phyloP scores from a whole-genome alignment of 306 rosid species.

The barrel medic (Medicago truncatula) region DNA sequence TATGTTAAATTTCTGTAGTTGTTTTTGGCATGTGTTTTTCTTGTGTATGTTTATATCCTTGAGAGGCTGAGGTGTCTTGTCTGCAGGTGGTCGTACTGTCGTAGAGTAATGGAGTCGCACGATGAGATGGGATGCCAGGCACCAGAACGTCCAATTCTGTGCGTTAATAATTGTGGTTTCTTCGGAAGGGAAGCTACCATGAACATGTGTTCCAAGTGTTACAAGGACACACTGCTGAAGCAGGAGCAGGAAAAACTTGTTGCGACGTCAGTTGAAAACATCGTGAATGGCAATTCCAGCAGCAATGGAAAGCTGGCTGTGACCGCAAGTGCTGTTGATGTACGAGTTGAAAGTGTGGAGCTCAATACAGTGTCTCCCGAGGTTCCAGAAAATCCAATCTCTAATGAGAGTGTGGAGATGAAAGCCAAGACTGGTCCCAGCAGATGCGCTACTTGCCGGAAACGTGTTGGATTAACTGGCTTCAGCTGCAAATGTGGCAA shows the following conservation, averaged over 20 bases:
- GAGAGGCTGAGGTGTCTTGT: slow-evolving; percentile 25
- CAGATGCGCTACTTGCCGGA: slow-evolving; percentile 67
- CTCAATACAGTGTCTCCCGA: slow-evolving; percentile 39
- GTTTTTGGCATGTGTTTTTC: not conserved
- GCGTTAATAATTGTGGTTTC: slow-evolving; percentile 79
- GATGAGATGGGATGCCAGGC: slow-evolving; percentile 85
- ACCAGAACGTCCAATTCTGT: slow-evolving; percentile 70
- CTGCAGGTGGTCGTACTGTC: slow-evolving; percentile 46
- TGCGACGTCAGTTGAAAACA: slow-evolving; percentile 68
- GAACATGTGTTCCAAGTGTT: slow-evolving; percentile 91
- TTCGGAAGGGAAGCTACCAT: slow-evolving; percentile 80
- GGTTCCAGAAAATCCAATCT: slow-evolving; percentile 48
- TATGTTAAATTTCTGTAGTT: not conserved
- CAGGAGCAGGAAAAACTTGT: slow-evolving; percentile 74
- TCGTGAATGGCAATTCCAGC: slow-evolving; percentile 58
- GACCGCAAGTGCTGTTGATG: slow-evolving; percentile 41
- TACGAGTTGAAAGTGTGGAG: slow-evolving; percentile 50
- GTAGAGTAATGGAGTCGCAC: slow-evolving; percentile 69
- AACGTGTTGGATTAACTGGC: slow-evolving; percentile 80
- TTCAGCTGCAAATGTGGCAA: slow-evolving; percentile 81
- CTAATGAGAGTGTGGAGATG: slow-evolving; percentile 49
- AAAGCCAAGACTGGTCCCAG: slow-evolving; percentile 59
- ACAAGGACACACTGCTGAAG: slow-evolving; percentile 72
- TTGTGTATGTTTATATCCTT: not conserved
- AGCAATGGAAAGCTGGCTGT: slow-evolving; percentile 53